Evolutionary conservation across 2,329 filamentous ascomycete species (phyloP).

Genomic region (Aspergillus brasiliensis): DNA sequence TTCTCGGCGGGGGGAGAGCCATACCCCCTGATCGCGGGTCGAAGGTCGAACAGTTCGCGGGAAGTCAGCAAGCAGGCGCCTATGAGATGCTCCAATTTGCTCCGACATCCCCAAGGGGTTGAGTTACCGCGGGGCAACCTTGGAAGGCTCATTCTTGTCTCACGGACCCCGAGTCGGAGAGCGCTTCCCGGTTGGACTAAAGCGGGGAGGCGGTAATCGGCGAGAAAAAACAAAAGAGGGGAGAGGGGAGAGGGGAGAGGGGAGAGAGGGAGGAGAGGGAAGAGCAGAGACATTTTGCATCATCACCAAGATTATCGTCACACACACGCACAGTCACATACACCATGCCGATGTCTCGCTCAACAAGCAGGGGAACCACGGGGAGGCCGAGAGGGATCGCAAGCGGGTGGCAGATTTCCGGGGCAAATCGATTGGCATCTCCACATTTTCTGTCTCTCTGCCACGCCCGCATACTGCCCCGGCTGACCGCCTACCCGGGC

Average conservation of each 20-base stretch:
- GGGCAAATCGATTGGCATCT: not conserved
- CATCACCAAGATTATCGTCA: not conserved
- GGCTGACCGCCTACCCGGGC: constrained; percentile 11
- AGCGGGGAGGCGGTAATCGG: constrained; percentile 9
- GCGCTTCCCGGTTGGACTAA: constrained; percentile 6
- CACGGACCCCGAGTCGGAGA: constrained; percentile 17
- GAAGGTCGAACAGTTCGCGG: constrained; percentile 15
- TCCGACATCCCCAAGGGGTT: constrained; percentile 10
- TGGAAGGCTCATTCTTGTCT: constrained; percentile 7
- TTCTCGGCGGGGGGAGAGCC: constrained; percentile 7
- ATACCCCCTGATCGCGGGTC: constrained; percentile 11
- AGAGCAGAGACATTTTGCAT: not conserved
- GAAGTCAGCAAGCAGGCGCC: constrained; percentile 11
- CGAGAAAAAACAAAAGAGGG: not conserved
- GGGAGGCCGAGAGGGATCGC: not conserved
- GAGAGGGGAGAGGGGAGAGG: not conserved
- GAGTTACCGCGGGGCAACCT: constrained; percentile 14
- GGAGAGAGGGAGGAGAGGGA: not conserved
- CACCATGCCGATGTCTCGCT: not conserved
- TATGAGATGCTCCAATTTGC: constrained; percentile 17
- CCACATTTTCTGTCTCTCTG: not conserved
- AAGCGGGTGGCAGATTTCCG: constrained; percentile 1
- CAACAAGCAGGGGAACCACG: not conserved
- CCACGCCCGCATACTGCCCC: constrained; percentile 11
- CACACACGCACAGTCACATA: not conserved